A percentile compares a stretch with the other conserved stretches of the same genome.
These are phyloP conservation scores for Fusarium beomiforme DNA, from an alignment of 2,329 filamentous ascomycete species.

Conservation along the genomic window DNA sequence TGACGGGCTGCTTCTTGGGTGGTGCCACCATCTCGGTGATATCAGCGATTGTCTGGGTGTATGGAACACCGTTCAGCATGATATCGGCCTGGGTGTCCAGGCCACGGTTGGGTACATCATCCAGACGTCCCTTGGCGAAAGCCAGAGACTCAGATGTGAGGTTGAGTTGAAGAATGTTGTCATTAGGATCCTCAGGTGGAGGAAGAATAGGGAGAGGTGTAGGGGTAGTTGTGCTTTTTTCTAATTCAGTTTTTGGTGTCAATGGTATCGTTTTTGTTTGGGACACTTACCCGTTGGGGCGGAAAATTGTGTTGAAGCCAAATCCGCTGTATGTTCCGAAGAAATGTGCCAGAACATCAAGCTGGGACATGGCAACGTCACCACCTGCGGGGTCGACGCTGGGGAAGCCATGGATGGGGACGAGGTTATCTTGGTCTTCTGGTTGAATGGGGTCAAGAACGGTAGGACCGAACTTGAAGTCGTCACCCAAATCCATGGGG, in stretches of 20 bases:
- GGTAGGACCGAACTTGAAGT: slow-evolving; percentile 29
- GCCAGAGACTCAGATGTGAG: slow-evolving; percentile 49
- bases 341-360: slow-evolving; percentile 42
- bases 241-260: too few relatives aligned
- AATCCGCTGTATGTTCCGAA: slow-evolving; percentile 45
- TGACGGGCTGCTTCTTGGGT: slow-evolving; percentile 40
- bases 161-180: slow-evolving; percentile 52
- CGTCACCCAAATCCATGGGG: slow-evolving; percentile 21
- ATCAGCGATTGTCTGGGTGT: slow-evolving; percentile 50
- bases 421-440: background rate
- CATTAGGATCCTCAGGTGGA: slow-evolving; percentile 21
- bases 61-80: slow-evolving; percentile 49
- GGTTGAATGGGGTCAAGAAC: slow-evolving; percentile 25
- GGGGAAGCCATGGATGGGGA: slow-evolving; percentile 4
- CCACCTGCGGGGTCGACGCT: slow-evolving; percentile 7
- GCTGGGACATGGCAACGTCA: slow-evolving; percentile 11
- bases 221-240: slow-evolving; percentile 27
- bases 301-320: slow-evolving; percentile 53
- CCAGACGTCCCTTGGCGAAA: slow-evolving; percentile 46
- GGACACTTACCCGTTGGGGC: slow-evolving; percentile 43
- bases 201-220: slow-evolving; percentile 22
- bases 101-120: slow-evolving; percentile 51
- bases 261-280: too few relatives aligned
- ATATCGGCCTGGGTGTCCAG: slow-evolving; percentile 47
- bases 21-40: slow-evolving; percentile 40